phyloP scores from a whole-genome alignment of 441 rosid genomes.

The Brassica hybrid region DNA sequence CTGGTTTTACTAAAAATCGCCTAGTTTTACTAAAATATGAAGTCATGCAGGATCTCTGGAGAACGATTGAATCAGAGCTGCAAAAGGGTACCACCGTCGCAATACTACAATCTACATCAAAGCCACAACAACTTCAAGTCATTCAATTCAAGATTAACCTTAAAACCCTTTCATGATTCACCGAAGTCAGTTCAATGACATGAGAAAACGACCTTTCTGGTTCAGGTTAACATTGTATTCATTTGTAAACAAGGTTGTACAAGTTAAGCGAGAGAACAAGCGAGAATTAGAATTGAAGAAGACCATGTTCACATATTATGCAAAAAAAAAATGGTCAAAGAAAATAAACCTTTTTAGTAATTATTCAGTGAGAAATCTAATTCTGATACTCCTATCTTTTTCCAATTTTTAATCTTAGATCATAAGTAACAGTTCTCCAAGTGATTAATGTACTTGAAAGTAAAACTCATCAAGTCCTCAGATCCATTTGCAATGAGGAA shows the following conservation, averaged over 20 bases:
- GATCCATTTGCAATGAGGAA: not conserved
- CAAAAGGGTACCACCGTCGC: not conserved
- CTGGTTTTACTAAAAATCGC: no score
- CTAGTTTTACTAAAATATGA: not conserved
- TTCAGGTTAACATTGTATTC: not conserved
- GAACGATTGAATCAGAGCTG: not conserved
- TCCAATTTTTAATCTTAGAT: no score
- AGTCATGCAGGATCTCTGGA: not conserved
- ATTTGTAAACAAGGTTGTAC: slow-evolving; percentile 33
- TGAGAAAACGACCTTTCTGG: no score
- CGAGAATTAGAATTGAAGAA: not conserved
- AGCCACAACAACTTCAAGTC: not conserved
- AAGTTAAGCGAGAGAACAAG: not conserved
- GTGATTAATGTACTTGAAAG: not conserved
- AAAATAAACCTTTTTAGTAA: not conserved
- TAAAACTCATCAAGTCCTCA: not conserved
- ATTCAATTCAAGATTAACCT: not conserved
- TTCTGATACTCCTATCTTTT: no score
- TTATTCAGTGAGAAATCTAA: no score
- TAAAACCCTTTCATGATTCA: not conserved
- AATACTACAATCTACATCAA: not conserved
- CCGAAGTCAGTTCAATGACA: no score
- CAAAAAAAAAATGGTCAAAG: not conserved
- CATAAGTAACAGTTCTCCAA: not conserved
- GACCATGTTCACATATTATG: no score